phyloP scores from a whole-genome alignment of 2,329 filamentous ascomycete species.

The Orbilia quercus region DNA sequence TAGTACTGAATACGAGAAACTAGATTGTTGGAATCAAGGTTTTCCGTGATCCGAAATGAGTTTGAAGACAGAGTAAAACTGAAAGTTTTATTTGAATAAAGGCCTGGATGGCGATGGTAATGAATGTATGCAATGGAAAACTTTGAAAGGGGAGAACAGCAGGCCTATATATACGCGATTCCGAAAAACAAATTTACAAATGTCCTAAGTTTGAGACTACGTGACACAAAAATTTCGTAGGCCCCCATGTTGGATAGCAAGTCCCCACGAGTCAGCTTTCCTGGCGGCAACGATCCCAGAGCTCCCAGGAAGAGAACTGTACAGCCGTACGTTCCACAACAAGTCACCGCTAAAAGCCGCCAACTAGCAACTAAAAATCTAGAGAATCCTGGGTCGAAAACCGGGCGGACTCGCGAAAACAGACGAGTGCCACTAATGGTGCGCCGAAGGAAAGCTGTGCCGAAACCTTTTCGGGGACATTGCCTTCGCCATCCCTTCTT shows the following conservation, averaged over 20 bases:
- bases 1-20: neutral
- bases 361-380: slow-evolving; percentile 5
- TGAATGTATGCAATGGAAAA: neutral
- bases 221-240: neutral
- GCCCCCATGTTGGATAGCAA: neutral
- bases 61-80: neutral
- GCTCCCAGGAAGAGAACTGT: neutral
- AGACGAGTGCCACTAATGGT: slow-evolving; percentile 15
- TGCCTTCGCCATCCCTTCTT: slow-evolving; percentile 9
- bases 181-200: neutral
- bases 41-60: neutral
- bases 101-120: neutral
- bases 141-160: neutral
- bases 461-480: slow-evolving; percentile 7
- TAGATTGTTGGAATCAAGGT: neutral
- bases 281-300: slow-evolving; percentile 9
- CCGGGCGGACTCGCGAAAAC: slow-evolving; percentile 24
- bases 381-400: neutral
- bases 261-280: slow-evolving; percentile 5
- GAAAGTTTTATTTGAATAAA: neutral
- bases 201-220: neutral
- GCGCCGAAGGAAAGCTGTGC: slow-evolving; percentile 14
- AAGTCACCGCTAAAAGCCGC: slow-evolving; percentile 24
- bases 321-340: slow-evolving; percentile 2
- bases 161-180: slow-evolving; percentile 22